These are phyloP conservation scores for Arthroderma sp. DNA, from an alignment of 2,329 filamentous ascomycete genomes.

Conservation along the genomic window DNA sequence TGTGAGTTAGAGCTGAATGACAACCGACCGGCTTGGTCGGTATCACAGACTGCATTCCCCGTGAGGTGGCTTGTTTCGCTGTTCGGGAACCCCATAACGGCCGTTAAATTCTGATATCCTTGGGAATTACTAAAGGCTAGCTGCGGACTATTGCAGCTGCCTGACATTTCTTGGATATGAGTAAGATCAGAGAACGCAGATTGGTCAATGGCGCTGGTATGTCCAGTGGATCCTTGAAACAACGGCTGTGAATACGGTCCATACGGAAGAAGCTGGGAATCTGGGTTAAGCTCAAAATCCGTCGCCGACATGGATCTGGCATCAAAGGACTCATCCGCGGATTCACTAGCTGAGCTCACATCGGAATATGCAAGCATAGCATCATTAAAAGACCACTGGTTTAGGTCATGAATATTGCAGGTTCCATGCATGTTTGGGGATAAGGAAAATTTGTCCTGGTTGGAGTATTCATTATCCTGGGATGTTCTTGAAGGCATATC, in stretches of 20 bases:
- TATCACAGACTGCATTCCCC: conserved; percentile 19
- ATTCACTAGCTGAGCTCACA: conserved; percentile 12
- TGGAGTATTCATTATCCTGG: conserved; percentile 33
- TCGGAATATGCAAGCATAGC: conserved; percentile 12
- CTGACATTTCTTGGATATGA: conserved; percentile 24
- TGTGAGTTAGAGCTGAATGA: conserved; percentile 23
- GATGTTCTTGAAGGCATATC: conserved; percentile 26
- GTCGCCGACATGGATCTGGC: conserved; percentile 22
- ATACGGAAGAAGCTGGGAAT: too few species aligned
- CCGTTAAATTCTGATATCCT: conserved; percentile 26
- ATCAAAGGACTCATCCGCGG: conserved; percentile 23
- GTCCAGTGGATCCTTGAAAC: conserved; percentile 25
- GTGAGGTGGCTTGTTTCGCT: conserved; percentile 26
- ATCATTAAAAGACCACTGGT: conserved; percentile 27
- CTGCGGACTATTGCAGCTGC: conserved; percentile 20
- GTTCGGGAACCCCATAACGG: conserved; percentile 28
- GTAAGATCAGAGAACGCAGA: conserved; percentile 28
- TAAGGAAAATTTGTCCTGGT: conserved; percentile 29
- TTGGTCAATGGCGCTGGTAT: conserved; percentile 13
- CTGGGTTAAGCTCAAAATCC: conserved; percentile 18
- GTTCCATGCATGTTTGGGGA: conserved; percentile 24
- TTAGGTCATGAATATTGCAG: conserved; percentile 23
- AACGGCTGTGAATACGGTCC: conserved; percentile 26
- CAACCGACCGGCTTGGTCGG: conserved; percentile 21
- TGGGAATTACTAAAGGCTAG: conserved; percentile 24